phyloP scores from a whole-genome alignment of 176 grass and related monocot genomes.

The Puya raimondii region DNA sequence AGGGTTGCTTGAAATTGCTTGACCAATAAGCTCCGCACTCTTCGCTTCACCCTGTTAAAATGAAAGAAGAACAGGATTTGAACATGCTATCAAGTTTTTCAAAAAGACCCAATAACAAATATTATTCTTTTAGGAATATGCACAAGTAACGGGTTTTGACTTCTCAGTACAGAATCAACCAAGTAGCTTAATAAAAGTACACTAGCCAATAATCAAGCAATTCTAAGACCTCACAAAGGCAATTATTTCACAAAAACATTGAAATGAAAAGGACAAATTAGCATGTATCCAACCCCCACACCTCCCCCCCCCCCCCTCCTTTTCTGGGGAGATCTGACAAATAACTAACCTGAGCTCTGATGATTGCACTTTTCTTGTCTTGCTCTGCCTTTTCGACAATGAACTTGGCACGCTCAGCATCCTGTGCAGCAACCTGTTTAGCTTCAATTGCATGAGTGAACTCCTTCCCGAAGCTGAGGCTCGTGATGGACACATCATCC shows the following conservation, averaged over 20 bases:
- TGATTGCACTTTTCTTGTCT: constrained; percentile 70
- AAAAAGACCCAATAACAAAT: not conserved
- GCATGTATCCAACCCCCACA: no score
- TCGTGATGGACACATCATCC: constrained; percentile 96
- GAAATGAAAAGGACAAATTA: no score
- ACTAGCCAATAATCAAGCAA: no score
- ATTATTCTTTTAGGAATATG: not conserved
- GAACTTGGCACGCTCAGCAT: constrained; percentile 85
- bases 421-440: constrained; percentile 93
- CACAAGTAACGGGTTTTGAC: no score
- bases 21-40: constrained; percentile 80
- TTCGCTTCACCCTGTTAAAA: constrained; percentile 68
- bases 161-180: no score
- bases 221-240: no score
- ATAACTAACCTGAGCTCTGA: constrained; percentile 53
- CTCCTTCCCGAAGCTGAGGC: constrained; percentile 82
- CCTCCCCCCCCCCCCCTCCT: no score
- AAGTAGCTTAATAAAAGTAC: no score
- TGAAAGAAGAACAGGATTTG: not conserved
- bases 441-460: constrained; percentile 95
- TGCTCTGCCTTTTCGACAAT: constrained; percentile 85
- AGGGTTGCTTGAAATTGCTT: constrained; percentile 73
- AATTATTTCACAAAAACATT: no score
- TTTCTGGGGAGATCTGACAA: not conserved
- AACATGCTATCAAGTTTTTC: not conserved